These are phyloP conservation scores for Thraustochytrium striatum DNA, from an alignment of 352 stramenopile species.

Conservation along the genomic window DNA sequence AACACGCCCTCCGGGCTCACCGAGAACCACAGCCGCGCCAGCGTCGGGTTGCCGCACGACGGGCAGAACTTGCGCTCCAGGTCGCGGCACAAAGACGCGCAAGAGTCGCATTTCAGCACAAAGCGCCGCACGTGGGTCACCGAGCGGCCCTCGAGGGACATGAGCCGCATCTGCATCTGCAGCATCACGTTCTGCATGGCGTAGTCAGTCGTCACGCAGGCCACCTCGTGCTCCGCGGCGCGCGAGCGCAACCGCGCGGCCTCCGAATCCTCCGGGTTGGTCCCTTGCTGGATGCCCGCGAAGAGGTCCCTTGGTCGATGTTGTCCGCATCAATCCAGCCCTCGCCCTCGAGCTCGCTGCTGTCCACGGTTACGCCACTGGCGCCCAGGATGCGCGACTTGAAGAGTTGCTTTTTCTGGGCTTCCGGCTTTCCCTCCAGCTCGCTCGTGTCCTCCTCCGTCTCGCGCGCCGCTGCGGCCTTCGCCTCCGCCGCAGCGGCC, in stretches of 20 bases:
- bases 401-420: background rate
- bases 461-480: background rate
- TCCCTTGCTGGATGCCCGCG: background rate
- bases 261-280: background rate
- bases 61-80: slow-evolving; percentile 91
- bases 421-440: background rate
- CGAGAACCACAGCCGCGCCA: slow-evolving; percentile 76
- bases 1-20: slow-evolving; percentile 60
- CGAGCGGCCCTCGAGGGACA: slow-evolving; percentile 68
- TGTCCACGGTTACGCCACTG: slow-evolving; percentile 17
- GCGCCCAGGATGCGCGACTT: slow-evolving; percentile 26
- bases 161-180: slow-evolving; percentile 73
- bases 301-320: background rate
- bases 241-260: background rate
- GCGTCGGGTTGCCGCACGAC: slow-evolving; percentile 88
- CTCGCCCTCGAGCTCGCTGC: slow-evolving; percentile 25
- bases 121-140: slow-evolving; percentile 77
- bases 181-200: slow-evolving; percentile 84
- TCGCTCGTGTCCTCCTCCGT: background rate
- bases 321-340: slow-evolving; percentile 23
- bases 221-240: slow-evolving; percentile 50
- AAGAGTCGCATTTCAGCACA: slow-evolving; percentile 93
- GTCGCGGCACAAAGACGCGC: slow-evolving; percentile 75
- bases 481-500: background rate
- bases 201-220: slow-evolving; percentile 81